A percentile compares a stretch with the other conserved stretches of the same genome.
Conservation (phyloP, 164 flowering plant species). For the Stephania yunnanensis region DNA sequence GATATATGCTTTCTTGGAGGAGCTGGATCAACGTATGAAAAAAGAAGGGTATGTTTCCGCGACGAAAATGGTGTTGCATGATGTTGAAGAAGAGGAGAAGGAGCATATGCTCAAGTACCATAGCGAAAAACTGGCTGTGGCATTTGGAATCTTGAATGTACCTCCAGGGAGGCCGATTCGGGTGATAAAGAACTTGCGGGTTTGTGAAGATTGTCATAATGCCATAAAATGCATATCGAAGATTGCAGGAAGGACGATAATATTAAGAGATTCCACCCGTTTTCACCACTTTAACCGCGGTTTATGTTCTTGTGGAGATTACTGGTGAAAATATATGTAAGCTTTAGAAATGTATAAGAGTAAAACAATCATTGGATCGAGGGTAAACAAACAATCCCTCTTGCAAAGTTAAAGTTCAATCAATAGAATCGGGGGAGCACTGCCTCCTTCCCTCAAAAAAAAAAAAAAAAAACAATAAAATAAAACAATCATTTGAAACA, state of each 20-base stretch:
- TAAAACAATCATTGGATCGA: no score
- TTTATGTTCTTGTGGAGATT: constrained; percentile 68
- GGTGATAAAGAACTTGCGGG: constrained; percentile 83
- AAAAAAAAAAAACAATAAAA: no score
- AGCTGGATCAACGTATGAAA: constrained; percentile 54
- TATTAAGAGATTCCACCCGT: constrained; percentile 72
- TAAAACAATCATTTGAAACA: no score
- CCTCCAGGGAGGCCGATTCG: constrained; percentile 81
- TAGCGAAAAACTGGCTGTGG: constrained; percentile 88
- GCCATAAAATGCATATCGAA: constrained; percentile 73
- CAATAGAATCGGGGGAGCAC: constrained; percentile 58
- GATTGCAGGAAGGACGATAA: constrained; percentile 57
- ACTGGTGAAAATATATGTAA: constrained; percentile 55
- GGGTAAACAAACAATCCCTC: constrained; percentile 7
- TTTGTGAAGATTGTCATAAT: constrained; percentile 85
- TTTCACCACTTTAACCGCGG: constrained; percentile 86
- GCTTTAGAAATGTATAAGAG: no score
- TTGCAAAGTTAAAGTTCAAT: constrained; percentile 81
- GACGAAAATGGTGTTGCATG: constrained; percentile 73
- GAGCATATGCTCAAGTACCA: constrained; percentile 82
- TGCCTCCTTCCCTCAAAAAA: no score
- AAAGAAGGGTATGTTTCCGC: constrained; percentile 59
- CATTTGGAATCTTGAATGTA: constrained; percentile 63
- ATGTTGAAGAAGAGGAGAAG: constrained; percentile 94
- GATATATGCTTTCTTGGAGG: constrained; percentile 71